Base-by-base conservation (phyloP, 371 early-diverging fungal species). In the Mortierella sp. region DNA sequence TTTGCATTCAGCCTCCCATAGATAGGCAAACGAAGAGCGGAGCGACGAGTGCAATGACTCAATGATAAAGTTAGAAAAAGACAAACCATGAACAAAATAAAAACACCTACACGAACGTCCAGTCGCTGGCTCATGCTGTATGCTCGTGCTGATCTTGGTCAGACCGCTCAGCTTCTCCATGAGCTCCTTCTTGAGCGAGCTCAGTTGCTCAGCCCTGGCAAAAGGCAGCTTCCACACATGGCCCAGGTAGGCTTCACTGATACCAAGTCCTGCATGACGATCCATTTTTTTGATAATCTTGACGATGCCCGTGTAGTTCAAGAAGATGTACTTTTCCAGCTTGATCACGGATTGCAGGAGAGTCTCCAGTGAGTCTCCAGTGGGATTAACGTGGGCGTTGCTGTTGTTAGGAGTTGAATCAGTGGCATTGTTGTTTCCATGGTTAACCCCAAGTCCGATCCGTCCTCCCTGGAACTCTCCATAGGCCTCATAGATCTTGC, bases 181-280 rank as follows among this genome's bases (percentile, higher is more conserved):
- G 24, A 92, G 81, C n/a, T 78, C 71, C 62, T 88, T 84, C 79
- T 92, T 92, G 50, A 92, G 73, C 26, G 64, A 60, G 55, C 84
- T 83, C 60, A 92, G 65, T 39, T 82, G 82, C 50, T 89, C 84
- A 1, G 88, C 87, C 24, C 84, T 80, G 21, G 89, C 90, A 68
- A 92, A 82, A 0, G 90, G 83, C 32, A 87, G 63, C n/a, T 75
- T 79, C 55, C 89, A 82, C 23, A 90, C 84, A 17, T 90, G 89
- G 78, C 85, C 86, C 51, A 93, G 75, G 43, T 93, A 93, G 4
- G 93, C 83, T 58, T 92, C 91, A 21, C 90, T 84, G 34, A 93
- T 75, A 24, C 84, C 76, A 56, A 92, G 80, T 49, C 92, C 90
- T 23, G 93, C 82, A 80, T 86, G 87, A 56, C 92, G 79, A 81